Conservation (phyloP, 345 rosid species). For the Syzygium aqueum region DNA sequence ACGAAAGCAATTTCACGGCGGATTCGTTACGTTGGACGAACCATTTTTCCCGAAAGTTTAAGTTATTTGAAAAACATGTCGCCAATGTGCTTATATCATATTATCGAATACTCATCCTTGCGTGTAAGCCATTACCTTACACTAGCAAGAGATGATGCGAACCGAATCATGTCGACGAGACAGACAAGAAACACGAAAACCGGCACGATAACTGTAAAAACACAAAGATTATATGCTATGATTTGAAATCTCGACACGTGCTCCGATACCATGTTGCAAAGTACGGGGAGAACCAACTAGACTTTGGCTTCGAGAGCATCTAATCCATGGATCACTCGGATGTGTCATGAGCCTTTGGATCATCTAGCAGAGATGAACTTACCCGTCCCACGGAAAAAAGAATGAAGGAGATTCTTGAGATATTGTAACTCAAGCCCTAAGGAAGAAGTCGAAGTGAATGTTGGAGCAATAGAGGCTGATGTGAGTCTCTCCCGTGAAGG, state of each 20-base stretch:
- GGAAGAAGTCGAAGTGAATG: neutral
- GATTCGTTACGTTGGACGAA: fast-evolving
- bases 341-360: neutral
- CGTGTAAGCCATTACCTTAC: neutral
- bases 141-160: neutral
- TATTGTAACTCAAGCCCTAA: neutral
- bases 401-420: neutral
- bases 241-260: neutral
- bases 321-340: neutral
- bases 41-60: neutral
- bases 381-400: neutral
- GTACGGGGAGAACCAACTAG: neutral
- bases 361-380: neutral
- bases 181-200: neutral
- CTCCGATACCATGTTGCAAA: neutral
- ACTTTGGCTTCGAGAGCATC: neutral
- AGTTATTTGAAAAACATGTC: fast-evolving
- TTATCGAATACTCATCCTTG: neutral
- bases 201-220: neutral
- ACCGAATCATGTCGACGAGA: neutral
- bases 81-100: neutral
- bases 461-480: neutral
- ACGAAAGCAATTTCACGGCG: fast-evolving
- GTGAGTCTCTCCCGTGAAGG: neutral
- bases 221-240: neutral